These are phyloP conservation scores for Leptomonas pyrrhocoris DNA, from an alignment of 208 protist genomes.

Conservation along the genomic window DNA sequence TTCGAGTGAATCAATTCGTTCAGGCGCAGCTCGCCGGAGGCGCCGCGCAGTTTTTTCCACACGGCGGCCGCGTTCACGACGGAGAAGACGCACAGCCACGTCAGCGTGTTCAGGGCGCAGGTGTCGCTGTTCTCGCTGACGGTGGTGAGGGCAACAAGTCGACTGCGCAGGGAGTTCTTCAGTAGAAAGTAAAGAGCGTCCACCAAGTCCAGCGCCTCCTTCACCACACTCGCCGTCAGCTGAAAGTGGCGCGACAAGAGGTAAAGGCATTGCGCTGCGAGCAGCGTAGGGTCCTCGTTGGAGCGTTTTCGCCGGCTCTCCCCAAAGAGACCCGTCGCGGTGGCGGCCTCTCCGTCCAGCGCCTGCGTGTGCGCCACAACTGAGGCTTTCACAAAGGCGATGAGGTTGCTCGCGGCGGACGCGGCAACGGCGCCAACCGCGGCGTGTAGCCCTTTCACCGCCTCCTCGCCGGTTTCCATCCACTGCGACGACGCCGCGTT, in stretches of 20 bases:
- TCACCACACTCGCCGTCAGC: constrained; percentile 63
- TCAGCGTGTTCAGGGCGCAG: constrained; percentile 46
- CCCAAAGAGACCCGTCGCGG: constrained; percentile 11
- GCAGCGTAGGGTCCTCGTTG: constrained; percentile 50
- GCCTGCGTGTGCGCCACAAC: constrained; percentile 26
- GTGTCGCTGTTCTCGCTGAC: constrained; percentile 46
- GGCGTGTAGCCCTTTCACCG: constrained; percentile 35
- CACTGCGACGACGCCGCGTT: constrained; percentile 34
- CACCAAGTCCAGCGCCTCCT: constrained; percentile 52
- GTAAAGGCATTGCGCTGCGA: constrained; percentile 81
- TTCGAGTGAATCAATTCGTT: constrained; percentile 59
- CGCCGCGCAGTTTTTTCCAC: constrained; percentile 61
- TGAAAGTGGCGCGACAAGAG: constrained; percentile 89
- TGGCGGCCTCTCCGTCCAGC: constrained; percentile 17
- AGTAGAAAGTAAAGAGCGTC: constrained; percentile 32
- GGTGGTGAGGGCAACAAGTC: constrained; percentile 15
- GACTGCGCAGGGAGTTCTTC: constrained; percentile 27
- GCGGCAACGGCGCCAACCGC: constrained; percentile 35
- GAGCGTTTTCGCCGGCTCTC: constrained; percentile 20
- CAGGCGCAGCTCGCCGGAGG: constrained; percentile 35
- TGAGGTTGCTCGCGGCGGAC: constrained; percentile 46
- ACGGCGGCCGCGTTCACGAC: constrained; percentile 65
- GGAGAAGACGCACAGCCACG: constrained; percentile 74
- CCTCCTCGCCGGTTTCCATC: constrained; percentile 14
- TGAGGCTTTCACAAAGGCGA: constrained; percentile 48